These are phyloP conservation scores for Cinnamomum chago DNA, from an alignment of 164 flowering plant genomes.

Conservation along the genomic window DNA sequence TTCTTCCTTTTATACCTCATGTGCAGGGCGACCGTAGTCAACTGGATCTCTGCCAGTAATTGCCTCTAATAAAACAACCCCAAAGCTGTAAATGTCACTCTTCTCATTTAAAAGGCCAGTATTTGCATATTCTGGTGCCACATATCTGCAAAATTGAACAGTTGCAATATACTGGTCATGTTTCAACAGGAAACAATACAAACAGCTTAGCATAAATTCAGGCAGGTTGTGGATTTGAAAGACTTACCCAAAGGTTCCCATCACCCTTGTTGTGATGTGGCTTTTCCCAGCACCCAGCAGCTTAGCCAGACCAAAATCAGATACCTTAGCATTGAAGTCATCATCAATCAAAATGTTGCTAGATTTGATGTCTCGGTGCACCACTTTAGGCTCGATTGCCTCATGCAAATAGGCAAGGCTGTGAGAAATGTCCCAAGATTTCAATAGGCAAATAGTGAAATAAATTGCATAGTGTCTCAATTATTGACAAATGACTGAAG, in stretches of 20 bases:
- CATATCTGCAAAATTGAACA: conserved; percentile 47
- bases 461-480: neutral
- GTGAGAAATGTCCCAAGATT: conserved; percentile 16
- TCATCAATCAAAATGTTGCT: conserved; percentile 88
- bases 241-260: conserved; percentile 94
- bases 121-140: conserved; percentile 94
- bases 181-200: neutral
- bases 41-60: conserved; percentile 91
- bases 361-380: conserved; percentile 87
- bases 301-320: conserved; percentile 93
- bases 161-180: neutral
- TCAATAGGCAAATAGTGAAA: neutral
- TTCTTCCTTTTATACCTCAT: conserved; percentile 45
- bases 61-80: conserved; percentile 80
- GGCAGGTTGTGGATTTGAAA: neutral
- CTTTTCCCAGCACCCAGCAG: conserved; percentile 83
- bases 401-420: conserved; percentile 91
- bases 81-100: conserved; percentile 91
- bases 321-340: conserved; percentile 76
- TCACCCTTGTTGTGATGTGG: conserved; percentile 83
- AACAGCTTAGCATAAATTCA: too few relatives aligned
- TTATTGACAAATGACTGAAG: neutral
- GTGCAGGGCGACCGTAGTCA: conserved; percentile 63
- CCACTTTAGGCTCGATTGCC: conserved; percentile 88
- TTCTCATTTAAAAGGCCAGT: conserved; percentile 84